Conservation (phyloP, 768 basidiomycete species). For the Pleurotus pulmonarius region DNA sequence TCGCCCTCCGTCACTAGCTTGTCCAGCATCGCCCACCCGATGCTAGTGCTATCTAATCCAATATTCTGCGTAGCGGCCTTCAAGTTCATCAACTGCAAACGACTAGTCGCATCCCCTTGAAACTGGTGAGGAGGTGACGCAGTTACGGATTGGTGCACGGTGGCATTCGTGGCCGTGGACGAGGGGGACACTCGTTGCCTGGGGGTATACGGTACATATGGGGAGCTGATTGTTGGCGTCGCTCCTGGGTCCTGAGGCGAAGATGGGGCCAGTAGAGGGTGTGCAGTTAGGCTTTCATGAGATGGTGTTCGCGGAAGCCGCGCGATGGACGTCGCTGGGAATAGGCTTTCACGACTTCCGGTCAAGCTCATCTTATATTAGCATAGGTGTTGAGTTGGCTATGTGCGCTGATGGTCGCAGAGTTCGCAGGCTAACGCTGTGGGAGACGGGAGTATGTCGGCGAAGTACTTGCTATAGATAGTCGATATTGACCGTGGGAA, state of each 20-base stretch:
- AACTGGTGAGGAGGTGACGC: conserved; percentile 38
- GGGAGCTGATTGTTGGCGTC: conserved; percentile 26
- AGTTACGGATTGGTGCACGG: conserved; percentile 40
- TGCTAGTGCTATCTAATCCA: conserved; percentile 57
- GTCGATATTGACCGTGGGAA: too few species aligned
- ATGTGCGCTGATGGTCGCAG: too few species aligned
- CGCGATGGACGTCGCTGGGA: conserved; percentile 55
- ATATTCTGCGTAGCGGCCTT: conserved; percentile 69
- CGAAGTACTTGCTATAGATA: too few species aligned
- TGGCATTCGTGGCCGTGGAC: conserved; percentile 42
- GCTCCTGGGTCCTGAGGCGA: conserved; percentile 22
- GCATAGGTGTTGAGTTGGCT: too few species aligned
- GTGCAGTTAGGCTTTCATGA: conserved; percentile 55
- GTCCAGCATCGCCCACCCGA: conserved; percentile 80
- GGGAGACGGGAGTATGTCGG: too few species aligned
- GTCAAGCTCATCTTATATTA: conserved; percentile 25
- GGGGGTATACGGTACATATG: conserved; percentile 78
- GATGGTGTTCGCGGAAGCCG: conserved; percentile 40
- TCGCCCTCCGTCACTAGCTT: conserved; percentile 49
- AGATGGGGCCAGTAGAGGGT: conserved; percentile 56
- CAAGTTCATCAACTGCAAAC: conserved; percentile 68
- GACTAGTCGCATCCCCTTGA: conserved; percentile 60
- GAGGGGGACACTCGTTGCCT: conserved; percentile 51
- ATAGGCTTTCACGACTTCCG: conserved; percentile 27
- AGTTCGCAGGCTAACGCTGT: too few species aligned